Conservation (phyloP, 1,139 yeast genomes). For the Kodamaea anthophila region DNA sequence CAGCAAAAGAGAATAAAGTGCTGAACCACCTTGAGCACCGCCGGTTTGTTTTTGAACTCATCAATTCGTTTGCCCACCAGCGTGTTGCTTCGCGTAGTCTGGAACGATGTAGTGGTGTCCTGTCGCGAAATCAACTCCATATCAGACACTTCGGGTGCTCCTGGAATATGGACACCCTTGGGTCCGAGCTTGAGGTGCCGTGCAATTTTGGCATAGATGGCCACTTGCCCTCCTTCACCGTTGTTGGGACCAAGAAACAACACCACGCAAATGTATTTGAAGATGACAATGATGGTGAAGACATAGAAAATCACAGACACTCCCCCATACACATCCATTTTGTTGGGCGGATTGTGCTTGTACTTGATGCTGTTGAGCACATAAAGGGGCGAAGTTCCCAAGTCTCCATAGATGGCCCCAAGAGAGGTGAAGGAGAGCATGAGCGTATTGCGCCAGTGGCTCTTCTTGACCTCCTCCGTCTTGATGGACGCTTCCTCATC, state of each 20-base stretch:
- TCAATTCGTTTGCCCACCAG: conserved; percentile 9
- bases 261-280: conserved; percentile 47
- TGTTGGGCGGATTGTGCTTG: conserved; percentile 23
- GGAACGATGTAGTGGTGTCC: conserved; percentile 28
- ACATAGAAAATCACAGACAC: conserved; percentile 49
- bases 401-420: conserved; percentile 58
- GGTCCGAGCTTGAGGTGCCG: conserved; percentile 43
- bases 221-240: conserved; percentile 60
- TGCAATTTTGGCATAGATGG: conserved; percentile 53
- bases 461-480: conserved; percentile 10
- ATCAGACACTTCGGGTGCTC: conserved; percentile 27
- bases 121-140: conserved; percentile 36
- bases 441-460: conserved; percentile 19
- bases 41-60: conserved; percentile 18
- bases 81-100: conserved; percentile 8
- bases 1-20: conserved; percentile 33
- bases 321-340: conserved; percentile 44
- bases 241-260: conserved; percentile 46
- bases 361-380: conserved; percentile 41
- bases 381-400: conserved; percentile 57
- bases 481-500: conserved; percentile 13
- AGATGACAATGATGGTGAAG: conserved; percentile 46
- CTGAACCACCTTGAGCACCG: conserved; percentile 23
- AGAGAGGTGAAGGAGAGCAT: conserved; percentile 32
- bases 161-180: conserved; percentile 39